phyloP scores from a whole-genome alignment of 495 filamentous ascomycete genomes.

The Amniculicola lignicola region DNA sequence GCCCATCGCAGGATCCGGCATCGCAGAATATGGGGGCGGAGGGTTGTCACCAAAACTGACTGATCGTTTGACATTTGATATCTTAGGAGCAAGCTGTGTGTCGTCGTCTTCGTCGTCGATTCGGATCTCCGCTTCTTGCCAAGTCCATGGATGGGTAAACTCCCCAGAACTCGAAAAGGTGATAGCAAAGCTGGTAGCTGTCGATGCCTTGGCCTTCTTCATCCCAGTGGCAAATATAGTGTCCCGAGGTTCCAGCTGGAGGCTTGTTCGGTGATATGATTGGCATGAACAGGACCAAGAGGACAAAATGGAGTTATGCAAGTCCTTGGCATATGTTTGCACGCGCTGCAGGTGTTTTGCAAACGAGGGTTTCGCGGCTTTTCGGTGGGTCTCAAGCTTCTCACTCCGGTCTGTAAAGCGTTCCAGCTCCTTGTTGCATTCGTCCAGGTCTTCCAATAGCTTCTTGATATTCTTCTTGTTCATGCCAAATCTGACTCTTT shows the following conservation, averaged over 20 bases:
- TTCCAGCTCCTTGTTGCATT: conserved; percentile 35
- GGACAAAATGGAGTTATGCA: conserved; percentile 22
- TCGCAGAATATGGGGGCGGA: conserved; percentile 28
- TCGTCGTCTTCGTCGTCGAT: conserved; percentile 24
- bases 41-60: conserved; percentile 29
- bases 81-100: background rate
- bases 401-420: conserved; percentile 32
- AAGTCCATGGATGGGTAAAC: conserved; percentile 16
- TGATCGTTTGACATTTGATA: conserved; percentile 19
- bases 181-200: conserved; percentile 25
- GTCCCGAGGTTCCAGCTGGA: conserved; percentile 29
- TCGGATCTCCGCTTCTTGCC: conserved; percentile 32
- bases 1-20: conserved; percentile 1
- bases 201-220: background rate
- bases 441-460: conserved; percentile 29
- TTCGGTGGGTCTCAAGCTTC: conserved; percentile 29
- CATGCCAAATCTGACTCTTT: conserved; percentile 33
- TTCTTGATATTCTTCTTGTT: conserved; percentile 32
- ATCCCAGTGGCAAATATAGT: conserved; percentile 9
- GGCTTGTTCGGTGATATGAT: conserved; percentile 27
- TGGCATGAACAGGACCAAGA: conserved; percentile 32
- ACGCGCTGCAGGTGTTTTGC: conserved; percentile 23
- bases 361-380: conserved; percentile 28
- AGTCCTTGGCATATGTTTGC: conserved; percentile 25
- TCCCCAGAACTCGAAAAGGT: conserved; percentile 25